Percentiles rank a stretch among this genome's conserved stretches.
These are phyloP conservation scores for Arxiozyma telluris DNA, from an alignment of 1,139 yeast genomes.

Conservation along the genomic window DNA sequence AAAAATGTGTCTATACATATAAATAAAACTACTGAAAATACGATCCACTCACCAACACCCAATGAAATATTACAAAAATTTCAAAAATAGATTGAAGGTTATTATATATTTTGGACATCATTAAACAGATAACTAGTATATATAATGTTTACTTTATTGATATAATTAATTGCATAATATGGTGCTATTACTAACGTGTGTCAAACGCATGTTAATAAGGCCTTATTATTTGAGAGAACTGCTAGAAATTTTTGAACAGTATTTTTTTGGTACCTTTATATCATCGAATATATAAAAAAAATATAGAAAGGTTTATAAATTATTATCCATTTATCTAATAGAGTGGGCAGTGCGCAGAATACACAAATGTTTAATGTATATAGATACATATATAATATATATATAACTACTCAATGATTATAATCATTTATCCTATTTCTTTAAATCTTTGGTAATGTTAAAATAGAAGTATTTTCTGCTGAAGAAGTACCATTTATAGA, in stretches of 20 bases:
- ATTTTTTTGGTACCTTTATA: no score
- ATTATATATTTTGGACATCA: not conserved
- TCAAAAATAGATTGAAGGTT: slow-evolving; percentile 18
- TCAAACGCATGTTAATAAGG: no score
- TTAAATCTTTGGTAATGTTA: slow-evolving; percentile 31
- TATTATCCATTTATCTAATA: not conserved
- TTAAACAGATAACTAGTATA: not conserved
- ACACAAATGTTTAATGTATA: not conserved
- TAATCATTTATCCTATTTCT: not conserved
- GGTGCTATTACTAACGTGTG: no score
- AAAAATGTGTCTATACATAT: not conserved
- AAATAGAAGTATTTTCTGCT: slow-evolving; percentile 52
- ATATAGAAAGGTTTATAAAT: not conserved
- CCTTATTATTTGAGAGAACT: no score
- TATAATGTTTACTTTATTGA: not conserved
- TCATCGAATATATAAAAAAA: not conserved
- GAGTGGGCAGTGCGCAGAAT: not conserved
- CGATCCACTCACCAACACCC: slow-evolving; percentile 27
- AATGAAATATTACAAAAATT: slow-evolving; percentile 29
- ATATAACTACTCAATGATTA: not conserved
- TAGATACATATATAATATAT: not conserved
- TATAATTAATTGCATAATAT: not conserved
- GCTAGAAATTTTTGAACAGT: no score
- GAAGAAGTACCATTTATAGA: slow-evolving; percentile 37
- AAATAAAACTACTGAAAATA: slow-evolving; percentile 1